Base-by-base conservation (phyloP, 176 grass and related monocot species). In the Echinochloa phyllopogon region DNA sequence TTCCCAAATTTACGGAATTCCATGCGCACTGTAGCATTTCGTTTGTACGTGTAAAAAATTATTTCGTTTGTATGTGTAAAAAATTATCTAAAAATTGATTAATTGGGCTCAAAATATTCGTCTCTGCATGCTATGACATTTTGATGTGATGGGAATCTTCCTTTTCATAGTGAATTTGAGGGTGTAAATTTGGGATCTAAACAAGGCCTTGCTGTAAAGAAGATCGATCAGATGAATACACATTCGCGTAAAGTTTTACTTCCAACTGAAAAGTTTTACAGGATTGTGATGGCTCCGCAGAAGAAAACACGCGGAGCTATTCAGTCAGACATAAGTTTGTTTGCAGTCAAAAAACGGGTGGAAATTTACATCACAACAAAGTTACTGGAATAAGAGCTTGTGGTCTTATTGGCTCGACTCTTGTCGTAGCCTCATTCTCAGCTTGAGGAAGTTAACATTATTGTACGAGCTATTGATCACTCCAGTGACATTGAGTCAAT, bases 291-390 rank as follows among this genome's bases (percentile, higher is more conserved):
- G 50, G 75, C 29, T 87, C 80, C 81, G 38, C 62, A 33, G 6
- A 81, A 8, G 76, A 43, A 78, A 86, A 82, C 41, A 67, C 12
- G 51, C 11, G 49, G 68, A 90, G 70, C 79, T 59, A 84, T 48
- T 69, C 57, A 63, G 76, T 75, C 18, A 52, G 74, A 76, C 42
- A 84, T 77, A 75, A 25, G 75, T 75, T 83, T 82, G 40, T 84
- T 72, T 87, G 75, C 55, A 79, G 86, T 76, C 4, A 79, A 79
- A 23, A 78, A 5, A 24, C 23, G 18, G 53, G 37, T 15, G 23
- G 13, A 79, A 90, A 53, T 69, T 87, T 90, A 90, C 84, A 87
- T 72, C 51, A 87, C 47, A 91, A 74, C 60, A 75, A 33, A 73
- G 33, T 79, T 78, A 82, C 50, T 62, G 58, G 44, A 14, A 29